These are phyloP conservation scores for Ascosphaera aggregata DNA, from an alignment of 2,329 filamentous ascomycete species.

Conservation along the genomic window DNA sequence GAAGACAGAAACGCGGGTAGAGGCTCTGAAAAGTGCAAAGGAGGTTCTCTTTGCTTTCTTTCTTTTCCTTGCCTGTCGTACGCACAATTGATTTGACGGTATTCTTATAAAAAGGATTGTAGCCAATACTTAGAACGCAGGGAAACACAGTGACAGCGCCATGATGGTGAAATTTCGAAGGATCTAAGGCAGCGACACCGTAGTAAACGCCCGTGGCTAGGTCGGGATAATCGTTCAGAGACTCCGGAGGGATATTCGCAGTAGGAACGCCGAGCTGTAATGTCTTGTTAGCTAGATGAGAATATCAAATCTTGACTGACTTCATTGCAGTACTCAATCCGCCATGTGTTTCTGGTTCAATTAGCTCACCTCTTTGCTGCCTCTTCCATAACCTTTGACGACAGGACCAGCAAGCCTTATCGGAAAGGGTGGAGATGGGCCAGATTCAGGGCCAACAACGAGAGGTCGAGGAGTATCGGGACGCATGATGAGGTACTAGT, in stretches of 20 bases:
- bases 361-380: slow-evolving; percentile 72
- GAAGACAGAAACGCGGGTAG: no score
- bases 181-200: slow-evolving; percentile 58
- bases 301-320: background rate
- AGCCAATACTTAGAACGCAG: slow-evolving; percentile 87
- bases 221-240: slow-evolving; percentile 37
- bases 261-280: slow-evolving; percentile 77
- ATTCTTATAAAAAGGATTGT: slow-evolving; percentile 97
- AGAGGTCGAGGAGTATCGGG: slow-evolving; percentile 35
- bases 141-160: slow-evolving; percentile 33
- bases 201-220: slow-evolving; percentile 74
- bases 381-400: slow-evolving; percentile 79
- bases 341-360: no score
- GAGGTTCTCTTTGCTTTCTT: background rate
- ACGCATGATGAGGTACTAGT: slow-evolving; percentile 14
- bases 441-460: slow-evolving; percentile 48
- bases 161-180: slow-evolving; percentile 12
- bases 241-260: slow-evolving; percentile 54
- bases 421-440: slow-evolving; percentile 59
- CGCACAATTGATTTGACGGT: slow-evolving; percentile 47
- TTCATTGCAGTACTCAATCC: no score
- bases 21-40: no score
- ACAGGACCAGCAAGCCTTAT: slow-evolving; percentile 66
- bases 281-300: slow-evolving; percentile 1
- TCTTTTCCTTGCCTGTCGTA: slow-evolving; percentile 4